These are phyloP conservation scores for Larix kaempferi DNA, from an alignment of 75 land plant species.

Conservation along the genomic window DNA sequence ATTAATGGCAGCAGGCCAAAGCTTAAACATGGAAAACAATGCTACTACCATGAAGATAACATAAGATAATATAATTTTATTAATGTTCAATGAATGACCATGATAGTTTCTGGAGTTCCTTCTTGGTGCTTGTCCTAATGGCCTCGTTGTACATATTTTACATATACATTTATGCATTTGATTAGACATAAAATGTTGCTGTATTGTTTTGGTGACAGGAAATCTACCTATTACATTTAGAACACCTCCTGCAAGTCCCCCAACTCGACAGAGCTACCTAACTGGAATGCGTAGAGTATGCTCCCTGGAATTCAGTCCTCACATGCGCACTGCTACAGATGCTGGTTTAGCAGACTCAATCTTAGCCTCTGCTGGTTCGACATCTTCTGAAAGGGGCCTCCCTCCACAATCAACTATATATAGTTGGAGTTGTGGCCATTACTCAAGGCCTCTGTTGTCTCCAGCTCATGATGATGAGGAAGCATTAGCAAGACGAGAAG, in stretches of 20 bases:
- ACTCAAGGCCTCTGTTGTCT: constrained; percentile 81
- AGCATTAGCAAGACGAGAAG: constrained; percentile 56
- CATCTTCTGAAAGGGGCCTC: constrained; percentile 39
- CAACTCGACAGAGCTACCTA: constrained; percentile 54
- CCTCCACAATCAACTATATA: constrained; percentile 86
- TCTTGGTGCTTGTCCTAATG: neutral
- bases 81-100: no score
- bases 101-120: no score
- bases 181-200: neutral
- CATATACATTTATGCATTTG: constrained; percentile 4
- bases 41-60: no score
- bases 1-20: neutral
- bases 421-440: constrained; percentile 96
- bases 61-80: no score
- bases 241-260: constrained; percentile 97
- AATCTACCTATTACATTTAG: constrained; percentile 60
- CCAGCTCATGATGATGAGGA: constrained; percentile 79
- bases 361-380: constrained; percentile 27
- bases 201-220: constrained; percentile 28
- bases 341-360: constrained; percentile 71
- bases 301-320: constrained; percentile 84
- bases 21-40: neutral
- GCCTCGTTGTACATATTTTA: neutral
- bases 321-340: constrained; percentile 44
- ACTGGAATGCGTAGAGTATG: constrained; percentile 82